Evolutionary conservation across 2,329 filamentous ascomycete genomes (phyloP).

Genomic region (Colletotrichum chlorophyti): DNA sequence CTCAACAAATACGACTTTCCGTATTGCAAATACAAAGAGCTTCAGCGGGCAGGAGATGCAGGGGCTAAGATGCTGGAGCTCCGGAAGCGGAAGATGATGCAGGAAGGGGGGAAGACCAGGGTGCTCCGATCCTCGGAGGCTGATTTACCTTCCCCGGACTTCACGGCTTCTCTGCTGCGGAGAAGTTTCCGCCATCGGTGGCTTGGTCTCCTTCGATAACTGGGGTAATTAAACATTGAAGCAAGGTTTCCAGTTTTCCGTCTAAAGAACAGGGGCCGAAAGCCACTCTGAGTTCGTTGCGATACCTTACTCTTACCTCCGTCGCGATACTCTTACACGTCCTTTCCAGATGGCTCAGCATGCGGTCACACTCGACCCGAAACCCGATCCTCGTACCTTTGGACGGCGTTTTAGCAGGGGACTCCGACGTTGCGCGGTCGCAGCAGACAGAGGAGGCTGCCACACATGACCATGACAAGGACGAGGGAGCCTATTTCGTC

Average conservation of each 20-base stretch:
- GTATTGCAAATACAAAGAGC: too few relatives aligned
- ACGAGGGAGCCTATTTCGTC: background rate
- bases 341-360: background rate
- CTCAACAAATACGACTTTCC: too few relatives aligned
- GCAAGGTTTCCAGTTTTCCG: too few relatives aligned
- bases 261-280: too few relatives aligned
- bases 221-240: too few relatives aligned
- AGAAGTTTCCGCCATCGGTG: constrained; percentile 4
- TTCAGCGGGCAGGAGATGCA: background rate
- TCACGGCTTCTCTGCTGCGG: background rate
- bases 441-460: constrained; percentile 3
- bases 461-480: background rate
- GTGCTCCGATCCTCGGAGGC: constrained; percentile 18
- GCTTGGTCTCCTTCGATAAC: background rate
- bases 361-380: background rate
- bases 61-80: background rate
- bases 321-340: background rate
- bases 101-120: background rate
- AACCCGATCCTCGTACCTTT: background rate
- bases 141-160: background rate
- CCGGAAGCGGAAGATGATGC: background rate
- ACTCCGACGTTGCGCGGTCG: background rate
- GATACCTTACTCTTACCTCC: too few relatives aligned
- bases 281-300: too few relatives aligned
- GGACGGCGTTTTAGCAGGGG: background rate